Percentiles rank a stretch among this genome's conserved stretches.
These are phyloP conservation scores for Mortierella sp. DNA, from an alignment of 371 early-diverging fungal species.

Conservation along the genomic window DNA sequence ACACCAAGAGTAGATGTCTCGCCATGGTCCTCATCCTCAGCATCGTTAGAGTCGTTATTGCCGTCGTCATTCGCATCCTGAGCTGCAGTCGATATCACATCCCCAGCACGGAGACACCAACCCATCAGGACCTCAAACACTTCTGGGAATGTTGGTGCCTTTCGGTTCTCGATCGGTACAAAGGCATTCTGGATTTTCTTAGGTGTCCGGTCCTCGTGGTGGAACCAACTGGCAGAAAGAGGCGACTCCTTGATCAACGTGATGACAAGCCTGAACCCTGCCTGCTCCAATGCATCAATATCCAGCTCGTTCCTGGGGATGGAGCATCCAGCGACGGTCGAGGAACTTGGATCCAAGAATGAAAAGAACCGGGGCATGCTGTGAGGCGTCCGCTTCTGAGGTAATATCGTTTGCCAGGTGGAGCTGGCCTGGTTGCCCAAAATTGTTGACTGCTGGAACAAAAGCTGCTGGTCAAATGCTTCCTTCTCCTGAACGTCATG, in stretches of 20 bases:
- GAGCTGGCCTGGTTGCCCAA: constrained; percentile 36
- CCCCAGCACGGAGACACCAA: constrained; percentile 45
- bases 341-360: constrained; percentile 59
- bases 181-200: constrained; percentile 48
- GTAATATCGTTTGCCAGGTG: constrained; percentile 38
- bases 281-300: constrained; percentile 53
- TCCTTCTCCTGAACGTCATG: constrained; percentile 1
- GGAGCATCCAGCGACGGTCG: constrained; percentile 61
- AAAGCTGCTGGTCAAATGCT: constrained; percentile 2
- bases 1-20: background rate
- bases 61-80: background rate
- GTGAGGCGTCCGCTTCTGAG: constrained; percentile 42
- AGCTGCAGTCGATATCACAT: background rate
- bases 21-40: background rate
- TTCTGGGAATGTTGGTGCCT: constrained; percentile 50
- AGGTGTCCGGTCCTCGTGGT: constrained; percentile 8
- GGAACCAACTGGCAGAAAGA: constrained; percentile 62
- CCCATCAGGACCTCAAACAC: constrained; percentile 55
- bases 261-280: constrained; percentile 59
- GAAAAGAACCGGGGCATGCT: constrained; percentile 63
- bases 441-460: constrained; percentile 24
- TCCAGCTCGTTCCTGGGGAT: constrained; percentile 61
- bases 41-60: background rate
- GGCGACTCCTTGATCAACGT: constrained; percentile 66
- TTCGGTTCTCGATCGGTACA: constrained; percentile 55